Evolutionary conservation across 1,139 yeast genomes (phyloP).

Genomic region (Candida sp.): DNA sequence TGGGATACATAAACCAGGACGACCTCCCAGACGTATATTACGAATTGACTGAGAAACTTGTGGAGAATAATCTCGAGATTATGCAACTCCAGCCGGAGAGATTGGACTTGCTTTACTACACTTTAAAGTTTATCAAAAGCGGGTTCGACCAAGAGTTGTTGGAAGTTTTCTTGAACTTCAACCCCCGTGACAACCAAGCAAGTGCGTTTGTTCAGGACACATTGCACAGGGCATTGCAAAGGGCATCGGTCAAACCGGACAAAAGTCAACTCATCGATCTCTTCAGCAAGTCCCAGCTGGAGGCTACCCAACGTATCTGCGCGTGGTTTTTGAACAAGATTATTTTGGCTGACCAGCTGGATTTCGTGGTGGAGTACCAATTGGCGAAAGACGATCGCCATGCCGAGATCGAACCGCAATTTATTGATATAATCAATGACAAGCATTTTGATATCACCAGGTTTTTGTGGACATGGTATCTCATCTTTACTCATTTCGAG

Average conservation of each 20-base stretch:
- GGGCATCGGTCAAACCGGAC: constrained; percentile 15
- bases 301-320: constrained; percentile 39
- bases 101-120: constrained; percentile 49
- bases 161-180: constrained; percentile 27
- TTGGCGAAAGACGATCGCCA: constrained; percentile 36
- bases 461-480: constrained; percentile 74
- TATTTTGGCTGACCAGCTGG: constrained; percentile 51
- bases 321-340: constrained; percentile 36
- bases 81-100: constrained; percentile 39
- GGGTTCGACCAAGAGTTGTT: constrained; percentile 37
- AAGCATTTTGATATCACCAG: constrained; percentile 28
- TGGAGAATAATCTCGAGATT: constrained; percentile 56
- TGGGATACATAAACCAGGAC: constrained; percentile 31
- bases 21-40: constrained; percentile 36
- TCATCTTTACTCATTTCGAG: constrained; percentile 65
- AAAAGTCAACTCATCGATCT: constrained; percentile 24
- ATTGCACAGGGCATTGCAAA: constrained; percentile 25
- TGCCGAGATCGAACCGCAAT: constrained; percentile 36
- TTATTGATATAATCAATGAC: constrained; percentile 26
- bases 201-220: constrained; percentile 35
- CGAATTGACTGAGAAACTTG: constrained; percentile 40
- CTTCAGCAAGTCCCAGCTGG: constrained; percentile 25
- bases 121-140: constrained; percentile 45
- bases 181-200: constrained; percentile 29
- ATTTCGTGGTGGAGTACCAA: constrained; percentile 64